phyloP scores from a whole-genome alignment of 2,329 filamentous ascomycete species.

The Paraphaeosphaeria sporulosa region DNA sequence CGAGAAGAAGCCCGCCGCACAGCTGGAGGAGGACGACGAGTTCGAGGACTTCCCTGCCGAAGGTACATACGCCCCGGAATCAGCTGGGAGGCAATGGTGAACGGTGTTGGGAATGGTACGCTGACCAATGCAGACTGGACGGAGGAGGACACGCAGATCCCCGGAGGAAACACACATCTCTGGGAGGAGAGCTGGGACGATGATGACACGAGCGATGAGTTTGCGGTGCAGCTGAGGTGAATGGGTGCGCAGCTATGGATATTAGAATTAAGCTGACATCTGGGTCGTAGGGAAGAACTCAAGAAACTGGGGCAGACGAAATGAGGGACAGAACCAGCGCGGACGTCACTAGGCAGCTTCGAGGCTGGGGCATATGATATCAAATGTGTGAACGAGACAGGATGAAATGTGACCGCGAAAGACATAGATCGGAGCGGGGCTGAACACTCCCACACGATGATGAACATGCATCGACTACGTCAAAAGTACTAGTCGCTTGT shows the following conservation, averaged over 20 bases:
- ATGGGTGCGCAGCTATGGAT: constrained; percentile 42
- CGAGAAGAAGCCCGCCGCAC: constrained; percentile 68
- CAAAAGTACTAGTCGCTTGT: constrained; percentile 25
- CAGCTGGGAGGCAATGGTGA: background rate
- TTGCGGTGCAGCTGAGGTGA: constrained; percentile 91
- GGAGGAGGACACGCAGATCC: constrained; percentile 87
- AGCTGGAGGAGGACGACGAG: constrained; percentile 96
- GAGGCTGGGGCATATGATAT: background rate
- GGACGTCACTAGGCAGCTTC: background rate
- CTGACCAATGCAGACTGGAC: constrained; percentile 72
- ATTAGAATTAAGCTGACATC: background rate
- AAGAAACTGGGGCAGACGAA: constrained; percentile 86
- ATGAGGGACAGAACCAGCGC: constrained; percentile 26
- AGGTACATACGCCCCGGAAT: constrained; percentile 62
- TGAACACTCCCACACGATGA: constrained; percentile 14
- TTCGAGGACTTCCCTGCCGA: constrained; percentile 99
- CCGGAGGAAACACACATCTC: constrained; percentile 79
- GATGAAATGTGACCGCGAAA: background rate
- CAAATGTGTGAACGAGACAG: background rate
- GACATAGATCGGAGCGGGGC: background rate
- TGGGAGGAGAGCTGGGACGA: constrained; percentile 99
- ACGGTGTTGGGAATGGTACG: background rate
- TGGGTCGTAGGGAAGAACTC: constrained; percentile 75
- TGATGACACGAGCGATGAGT: constrained; percentile 95
- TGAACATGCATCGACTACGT: constrained; percentile 14